Percentiles rank a stretch among this genome's conserved stretches.
Conservation (phyloP, 805 yeast species). For the Metschnikowia baotianmanensis region DNA sequence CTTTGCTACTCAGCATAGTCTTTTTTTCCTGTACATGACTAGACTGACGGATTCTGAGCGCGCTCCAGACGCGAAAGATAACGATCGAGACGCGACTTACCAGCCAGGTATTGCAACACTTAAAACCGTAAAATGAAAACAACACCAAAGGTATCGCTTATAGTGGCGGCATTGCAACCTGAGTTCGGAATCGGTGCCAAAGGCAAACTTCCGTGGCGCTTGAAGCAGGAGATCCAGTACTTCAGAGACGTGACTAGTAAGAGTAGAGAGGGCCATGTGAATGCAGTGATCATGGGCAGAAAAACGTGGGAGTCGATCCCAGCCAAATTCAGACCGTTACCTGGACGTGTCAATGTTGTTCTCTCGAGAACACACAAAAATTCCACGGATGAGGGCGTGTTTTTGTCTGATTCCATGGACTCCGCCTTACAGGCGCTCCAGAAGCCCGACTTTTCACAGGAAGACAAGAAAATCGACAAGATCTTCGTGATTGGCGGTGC, state of each 20-base stretch:
- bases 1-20: constrained; percentile 7
- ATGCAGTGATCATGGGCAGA: constrained; percentile 94
- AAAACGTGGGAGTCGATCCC: constrained; percentile 97
- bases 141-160: constrained; percentile 37
- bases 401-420: constrained; percentile 30
- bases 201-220: constrained; percentile 85
- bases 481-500: constrained; percentile 93
- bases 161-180: constrained; percentile 86
- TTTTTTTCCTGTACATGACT: constrained; percentile 2
- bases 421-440: constrained; percentile 34
- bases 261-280: constrained; percentile 36
- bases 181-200: constrained; percentile 79
- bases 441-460: constrained; percentile 11
- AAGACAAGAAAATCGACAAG: constrained; percentile 40
- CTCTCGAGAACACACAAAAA: constrained; percentile 50
- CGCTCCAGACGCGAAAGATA: not conserved
- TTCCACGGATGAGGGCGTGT: constrained; percentile 23
- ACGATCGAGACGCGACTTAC: not conserved
- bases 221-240: constrained; percentile 80
- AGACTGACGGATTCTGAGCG: not conserved
- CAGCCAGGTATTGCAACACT: not conserved
- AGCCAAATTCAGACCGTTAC: constrained; percentile 74
- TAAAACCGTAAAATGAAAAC: constrained; percentile 5
- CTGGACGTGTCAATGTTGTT: constrained; percentile 70
- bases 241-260: constrained; percentile 70